Conservation (phyloP, 305 asterid genomes). For the Fraxinus latifolia region DNA sequence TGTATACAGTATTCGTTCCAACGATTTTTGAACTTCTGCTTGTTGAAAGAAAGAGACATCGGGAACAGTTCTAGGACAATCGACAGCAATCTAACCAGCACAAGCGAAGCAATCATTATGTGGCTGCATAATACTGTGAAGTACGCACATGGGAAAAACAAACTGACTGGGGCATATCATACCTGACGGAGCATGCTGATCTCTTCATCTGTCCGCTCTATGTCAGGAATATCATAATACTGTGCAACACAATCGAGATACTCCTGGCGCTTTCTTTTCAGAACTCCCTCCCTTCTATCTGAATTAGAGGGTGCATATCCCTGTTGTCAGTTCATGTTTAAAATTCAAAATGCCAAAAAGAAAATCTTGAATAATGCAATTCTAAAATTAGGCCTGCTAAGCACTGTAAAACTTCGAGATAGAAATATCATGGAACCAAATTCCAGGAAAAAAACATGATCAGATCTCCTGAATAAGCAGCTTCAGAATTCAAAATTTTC, state of each 20-base stretch:
- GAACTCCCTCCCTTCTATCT: conserved; percentile 97
- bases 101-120: conserved; percentile 20
- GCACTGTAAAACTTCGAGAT: not conserved
- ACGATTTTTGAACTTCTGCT: conserved; percentile 75
- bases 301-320: conserved; percentile 99
- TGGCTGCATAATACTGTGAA: not conserved
- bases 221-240: conserved; percentile 77
- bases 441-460: not conserved
- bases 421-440: not conserved
- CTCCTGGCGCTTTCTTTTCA: conserved; percentile 78
- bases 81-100: conserved; percentile 70
- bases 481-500: conserved; percentile 3
- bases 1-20: conserved; percentile 82
- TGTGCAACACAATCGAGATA: conserved; percentile 90
- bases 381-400: not conserved
- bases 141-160: conserved; percentile 17
- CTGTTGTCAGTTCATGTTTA: conserved; percentile 80
- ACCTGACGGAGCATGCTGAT: conserved; percentile 97
- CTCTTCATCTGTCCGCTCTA: conserved; percentile 92
- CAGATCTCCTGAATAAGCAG: not conserved
- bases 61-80: conserved; percentile 97
- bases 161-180: conserved; percentile 11
- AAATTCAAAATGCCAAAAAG: conserved; percentile 32
- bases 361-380: conserved; percentile 12
- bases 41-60: conserved; percentile 92